phyloP scores from a whole-genome alignment of 2,329 filamentous ascomycete species.

The Nothophoma quercina region DNA sequence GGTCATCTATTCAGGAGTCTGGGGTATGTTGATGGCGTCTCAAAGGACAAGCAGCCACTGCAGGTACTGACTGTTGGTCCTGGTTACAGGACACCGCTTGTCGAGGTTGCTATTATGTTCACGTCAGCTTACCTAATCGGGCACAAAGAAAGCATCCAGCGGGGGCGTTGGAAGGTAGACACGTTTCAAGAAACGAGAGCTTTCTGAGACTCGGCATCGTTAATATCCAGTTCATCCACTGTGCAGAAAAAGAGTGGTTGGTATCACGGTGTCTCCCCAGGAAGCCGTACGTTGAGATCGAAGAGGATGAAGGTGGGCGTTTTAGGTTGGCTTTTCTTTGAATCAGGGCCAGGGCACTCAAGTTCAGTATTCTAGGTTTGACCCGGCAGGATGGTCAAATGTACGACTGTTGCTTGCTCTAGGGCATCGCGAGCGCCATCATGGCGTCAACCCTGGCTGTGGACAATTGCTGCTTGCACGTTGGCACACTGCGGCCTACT shows the following conservation, averaged over 20 bases:
- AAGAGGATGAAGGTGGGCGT: neutral
- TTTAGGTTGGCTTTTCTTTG: neutral
- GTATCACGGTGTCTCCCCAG: no score
- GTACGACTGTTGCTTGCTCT: neutral
- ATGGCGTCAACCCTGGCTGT: constrained; percentile 9
- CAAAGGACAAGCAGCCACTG: neutral
- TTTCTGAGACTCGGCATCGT: no score
- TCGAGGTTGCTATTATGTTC: neutral
- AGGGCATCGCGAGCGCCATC: neutral
- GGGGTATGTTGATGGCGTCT: neutral
- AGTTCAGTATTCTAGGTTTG: neutral
- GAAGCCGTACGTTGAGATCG: neutral
- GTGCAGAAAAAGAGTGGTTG: no score
- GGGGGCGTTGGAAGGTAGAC: no score
- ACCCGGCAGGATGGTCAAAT: neutral
- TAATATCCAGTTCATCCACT: no score
- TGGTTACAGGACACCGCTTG: neutral
- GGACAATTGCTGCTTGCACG: no score
- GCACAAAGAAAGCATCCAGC: neutral
- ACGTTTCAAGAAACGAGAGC: no score
- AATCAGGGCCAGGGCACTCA: neutral
- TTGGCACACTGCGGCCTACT: no score
- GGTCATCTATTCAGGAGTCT: neutral
- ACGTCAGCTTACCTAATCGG: neutral
- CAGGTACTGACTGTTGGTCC: neutral